These are phyloP conservation scores for Stromatinia cepivora DNA, from an alignment of 2,329 filamentous ascomycete species.

Conservation along the genomic window DNA sequence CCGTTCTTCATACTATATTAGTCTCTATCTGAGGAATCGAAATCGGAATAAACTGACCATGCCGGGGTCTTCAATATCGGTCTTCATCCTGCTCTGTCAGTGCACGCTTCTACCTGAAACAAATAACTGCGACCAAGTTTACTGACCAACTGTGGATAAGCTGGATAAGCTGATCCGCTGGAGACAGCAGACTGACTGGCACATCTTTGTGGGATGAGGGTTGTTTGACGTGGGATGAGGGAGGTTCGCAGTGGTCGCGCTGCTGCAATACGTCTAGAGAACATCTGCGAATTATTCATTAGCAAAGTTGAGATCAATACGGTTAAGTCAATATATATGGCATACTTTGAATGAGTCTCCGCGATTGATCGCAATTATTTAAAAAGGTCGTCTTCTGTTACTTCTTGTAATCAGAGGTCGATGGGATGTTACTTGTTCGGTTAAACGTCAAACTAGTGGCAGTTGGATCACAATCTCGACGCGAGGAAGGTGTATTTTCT, in stretches of 20 bases:
- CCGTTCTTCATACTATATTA: constrained; percentile 61
- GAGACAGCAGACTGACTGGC: constrained; percentile 28
- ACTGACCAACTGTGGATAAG: constrained; percentile 36
- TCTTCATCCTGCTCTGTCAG: constrained; percentile 36
- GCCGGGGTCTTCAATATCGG: constrained; percentile 63
- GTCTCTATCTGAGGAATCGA: constrained; percentile 15
- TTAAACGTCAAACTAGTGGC: constrained; percentile 31
- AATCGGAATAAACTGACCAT: constrained; percentile 53
- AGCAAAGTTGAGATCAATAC: not conserved
- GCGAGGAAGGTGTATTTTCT: constrained; percentile 21
- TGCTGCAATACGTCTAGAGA: constrained; percentile 59
- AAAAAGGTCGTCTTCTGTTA: not conserved
- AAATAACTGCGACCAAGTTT: constrained; percentile 1
- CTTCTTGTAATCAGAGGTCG: constrained; percentile 16
- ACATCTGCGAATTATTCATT: constrained; percentile 51
- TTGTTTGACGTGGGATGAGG: constrained; percentile 50
- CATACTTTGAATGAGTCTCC: constrained; percentile 22
- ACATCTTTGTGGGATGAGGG: constrained; percentile 55
- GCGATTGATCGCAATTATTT: constrained; percentile 4
- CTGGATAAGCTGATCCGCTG: constrained; percentile 32
- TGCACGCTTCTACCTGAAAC: not conserved
- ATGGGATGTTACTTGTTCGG: constrained; percentile 25
- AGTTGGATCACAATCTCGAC: constrained; percentile 26
- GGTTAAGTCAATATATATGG: not conserved
- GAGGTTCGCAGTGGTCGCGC: constrained; percentile 50